Conservation (phyloP, 2,329 filamentous ascomycete genomes). For the Thielaviopsis populi region DNA sequence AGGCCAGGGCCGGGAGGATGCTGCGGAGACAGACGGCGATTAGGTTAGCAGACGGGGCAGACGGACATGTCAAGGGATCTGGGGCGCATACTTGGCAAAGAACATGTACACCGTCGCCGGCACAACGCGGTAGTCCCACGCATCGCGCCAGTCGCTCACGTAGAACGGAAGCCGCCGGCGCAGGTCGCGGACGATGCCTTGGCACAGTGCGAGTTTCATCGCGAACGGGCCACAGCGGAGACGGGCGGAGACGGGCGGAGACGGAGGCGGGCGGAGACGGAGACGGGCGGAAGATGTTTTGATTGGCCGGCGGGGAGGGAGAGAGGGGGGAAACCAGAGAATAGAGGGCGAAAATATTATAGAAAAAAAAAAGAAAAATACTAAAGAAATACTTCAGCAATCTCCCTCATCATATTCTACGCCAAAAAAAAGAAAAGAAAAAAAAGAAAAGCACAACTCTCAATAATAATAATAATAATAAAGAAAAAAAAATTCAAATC, state of each 20-base stretch:
- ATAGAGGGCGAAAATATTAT: background rate
- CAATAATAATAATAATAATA: too few species aligned
- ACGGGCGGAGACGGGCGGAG: background rate
- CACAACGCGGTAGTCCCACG: conserved; percentile 79
- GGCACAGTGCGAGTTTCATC: conserved; percentile 35
- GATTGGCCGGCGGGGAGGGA: background rate
- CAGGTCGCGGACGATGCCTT: conserved; percentile 67
- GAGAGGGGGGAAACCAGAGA: background rate
- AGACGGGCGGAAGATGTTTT: background rate
- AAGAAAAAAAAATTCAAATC: background rate
- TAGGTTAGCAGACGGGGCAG: too few species aligned
- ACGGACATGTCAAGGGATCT: too few species aligned
- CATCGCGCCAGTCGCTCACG: conserved; percentile 68
- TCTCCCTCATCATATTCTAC: too few species aligned
- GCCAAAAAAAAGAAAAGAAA: background rate
- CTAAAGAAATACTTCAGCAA: too few species aligned
- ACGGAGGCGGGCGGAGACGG: background rate
- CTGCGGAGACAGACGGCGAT: too few species aligned
- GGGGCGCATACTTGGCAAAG: conserved; percentile 59
- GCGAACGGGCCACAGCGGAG: background rate
- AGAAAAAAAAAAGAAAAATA: background rate
- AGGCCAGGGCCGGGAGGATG: conserved; percentile 74
- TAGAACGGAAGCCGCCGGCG: conserved; percentile 63
- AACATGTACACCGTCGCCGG: conserved; percentile 88
- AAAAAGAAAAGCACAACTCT: too few species aligned